Evolutionary conservation across 106 monocot species (phyloP), one percentile per base, ranked within the genome.

Genomic region (Phalaenopsis aphrodite): DNA sequence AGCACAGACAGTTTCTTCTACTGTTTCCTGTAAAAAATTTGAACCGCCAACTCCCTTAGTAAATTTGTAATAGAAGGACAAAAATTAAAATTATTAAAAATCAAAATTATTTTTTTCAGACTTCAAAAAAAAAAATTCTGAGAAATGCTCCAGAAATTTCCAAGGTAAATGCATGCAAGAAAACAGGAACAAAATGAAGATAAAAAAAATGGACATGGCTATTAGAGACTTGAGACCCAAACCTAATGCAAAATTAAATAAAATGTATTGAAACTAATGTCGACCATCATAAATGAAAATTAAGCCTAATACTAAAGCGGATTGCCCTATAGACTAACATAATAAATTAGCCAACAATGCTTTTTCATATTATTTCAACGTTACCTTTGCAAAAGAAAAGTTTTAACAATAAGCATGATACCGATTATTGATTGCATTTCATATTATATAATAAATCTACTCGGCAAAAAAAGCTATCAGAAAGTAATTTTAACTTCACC

Each of bases 21-120:
- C n/a, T 75, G 45, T 64, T 64, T 80, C 79, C 79, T 75, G 81
- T 41, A 79, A 76, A 58, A 38, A 24, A 79, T 75, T 67, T 75
- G 76, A 58, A 73, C 21, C 52, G 56, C 12, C 47, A 57, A 77
- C 77, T 49, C 83, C 82, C 90, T 86, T 80, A 8, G n/a, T 43
- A 18, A 74, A 45, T 43, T 42, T 19, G 4, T 1, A 74, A 74
- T 38, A 69, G 21, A 43, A 15, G 3, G 39, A 30, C 30, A 30
- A 30, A 30, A 30, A 30, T 30, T 30, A 30, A 30, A 30, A 30
- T 30, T 30, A 30, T 30, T 39, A 43, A 45, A 10, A 45, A 18
- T 74, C 42, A 74, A n/a, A 9, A 74, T 12, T 39, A n/a, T 45
- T 45, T 19, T 43, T 41, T 19, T 74, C 43, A 74, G 43, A 6